Evolutionary conservation across 305 asterid species (phyloP).

Genomic region (Fraxinus baroniana): DNA sequence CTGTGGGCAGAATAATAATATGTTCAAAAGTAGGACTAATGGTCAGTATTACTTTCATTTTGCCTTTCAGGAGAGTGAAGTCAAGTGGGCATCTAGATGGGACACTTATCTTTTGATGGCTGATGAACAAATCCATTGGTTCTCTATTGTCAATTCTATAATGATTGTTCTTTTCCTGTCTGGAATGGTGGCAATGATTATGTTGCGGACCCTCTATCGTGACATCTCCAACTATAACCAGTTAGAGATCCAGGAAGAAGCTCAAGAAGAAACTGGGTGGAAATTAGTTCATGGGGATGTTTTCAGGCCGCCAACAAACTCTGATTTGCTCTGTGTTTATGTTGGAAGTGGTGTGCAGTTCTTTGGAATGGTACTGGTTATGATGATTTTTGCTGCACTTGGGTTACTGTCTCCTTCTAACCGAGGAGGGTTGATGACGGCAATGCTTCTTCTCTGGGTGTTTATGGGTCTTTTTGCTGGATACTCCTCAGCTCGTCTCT

Average conservation of each 20-base stretch:
- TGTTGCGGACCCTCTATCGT: conserved; percentile 82
- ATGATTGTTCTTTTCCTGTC: conserved; percentile 90
- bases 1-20: neutral
- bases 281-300: conserved; percentile 87
- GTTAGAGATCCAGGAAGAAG: conserved; percentile 89
- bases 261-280: conserved; percentile 96
- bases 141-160: conserved; percentile 80
- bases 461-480: conserved; percentile 90
- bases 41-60: neutral
- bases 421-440: conserved; percentile 89
- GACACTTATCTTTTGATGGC: conserved; percentile 89
- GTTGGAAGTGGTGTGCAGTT: conserved; percentile 88
- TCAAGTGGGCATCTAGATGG: conserved; percentile 99
- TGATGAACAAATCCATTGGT: conserved; percentile 96
- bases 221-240: conserved; percentile 89
- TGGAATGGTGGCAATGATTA: conserved; percentile 96
- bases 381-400: conserved; percentile 76
- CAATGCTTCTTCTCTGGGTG: conserved; percentile 87
- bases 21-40: conserved; percentile 9
- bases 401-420: conserved; percentile 90
- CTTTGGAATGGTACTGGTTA: conserved; percentile 77
- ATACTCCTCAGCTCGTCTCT: conserved; percentile 74
- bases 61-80: conserved; percentile 66
- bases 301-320: conserved; percentile 76
- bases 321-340: conserved; percentile 70